A percentile compares a stretch with the other conserved stretches of the same genome.
phyloP scores from a whole-genome alignment of 1,284 basidiomycete species.

The Rhodotorula mucilaginosa region DNA sequence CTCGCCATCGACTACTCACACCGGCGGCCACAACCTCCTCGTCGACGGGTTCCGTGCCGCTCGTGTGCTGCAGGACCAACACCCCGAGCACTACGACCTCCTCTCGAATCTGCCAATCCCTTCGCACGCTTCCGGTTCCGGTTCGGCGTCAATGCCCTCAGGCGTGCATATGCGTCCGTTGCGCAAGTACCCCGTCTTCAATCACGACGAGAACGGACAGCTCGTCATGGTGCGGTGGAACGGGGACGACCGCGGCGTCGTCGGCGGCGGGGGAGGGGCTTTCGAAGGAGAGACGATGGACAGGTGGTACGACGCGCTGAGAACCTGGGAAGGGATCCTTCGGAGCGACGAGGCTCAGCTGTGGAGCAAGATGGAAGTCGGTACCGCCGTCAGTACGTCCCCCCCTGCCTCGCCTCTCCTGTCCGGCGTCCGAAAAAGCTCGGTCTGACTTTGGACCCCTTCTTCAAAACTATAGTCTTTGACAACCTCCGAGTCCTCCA shows the following conservation, averaged over 20 bases:
- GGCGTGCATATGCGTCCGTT: conserved; percentile 65
- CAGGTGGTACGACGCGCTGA: conserved; percentile 74
- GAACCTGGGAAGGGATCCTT: conserved; percentile 72
- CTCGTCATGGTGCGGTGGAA: conserved; percentile 86
- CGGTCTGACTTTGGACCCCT: background rate
- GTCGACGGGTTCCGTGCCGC: conserved; percentile 95
- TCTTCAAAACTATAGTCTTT: conserved; percentile 58
- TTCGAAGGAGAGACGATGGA: conserved; percentile 58
- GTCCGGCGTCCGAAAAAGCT: background rate
- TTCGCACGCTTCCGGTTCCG: conserved; percentile 84
- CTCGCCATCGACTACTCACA: conserved; percentile 58
- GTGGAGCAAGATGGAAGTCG: conserved; percentile 82
- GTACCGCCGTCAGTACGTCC: conserved; percentile 76
- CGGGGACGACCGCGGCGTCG: conserved; percentile 84
- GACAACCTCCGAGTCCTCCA: conserved; percentile 95
- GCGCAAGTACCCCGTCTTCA: conserved; percentile 50
- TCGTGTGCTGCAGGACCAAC: conserved; percentile 66
- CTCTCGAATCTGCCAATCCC: conserved; percentile 70
- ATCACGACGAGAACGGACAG: conserved; percentile 66
- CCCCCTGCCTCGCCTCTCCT: background rate
- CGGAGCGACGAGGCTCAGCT: conserved; percentile 80
- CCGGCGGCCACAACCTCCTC: conserved; percentile 82
- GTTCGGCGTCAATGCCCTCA: conserved; percentile 63
- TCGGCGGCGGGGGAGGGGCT: conserved; percentile 55
- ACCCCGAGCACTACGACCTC: conserved; percentile 70